phyloP scores from a whole-genome alignment of 1,284 basidiomycete species.

The Moesziomyces antarcticus region DNA sequence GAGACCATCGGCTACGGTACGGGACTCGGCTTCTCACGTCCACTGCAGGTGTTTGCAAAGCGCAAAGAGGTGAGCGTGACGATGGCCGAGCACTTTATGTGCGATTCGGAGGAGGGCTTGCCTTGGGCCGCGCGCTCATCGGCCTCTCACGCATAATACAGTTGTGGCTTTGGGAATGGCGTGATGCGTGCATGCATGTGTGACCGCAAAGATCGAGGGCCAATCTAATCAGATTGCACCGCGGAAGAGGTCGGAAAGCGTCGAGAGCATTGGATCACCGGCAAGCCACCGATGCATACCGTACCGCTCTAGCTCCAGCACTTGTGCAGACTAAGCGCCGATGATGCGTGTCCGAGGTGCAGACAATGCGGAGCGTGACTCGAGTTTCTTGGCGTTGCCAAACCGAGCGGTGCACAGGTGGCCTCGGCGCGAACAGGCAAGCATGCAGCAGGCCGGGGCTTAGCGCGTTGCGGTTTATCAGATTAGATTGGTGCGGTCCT shows the following conservation, averaged over 20 bases:
- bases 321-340: background rate
- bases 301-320: too few species aligned
- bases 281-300: too few species aligned
- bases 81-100: background rate
- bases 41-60: conserved; percentile 30
- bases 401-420: too few species aligned
- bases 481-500: too few species aligned
- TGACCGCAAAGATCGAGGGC: background rate
- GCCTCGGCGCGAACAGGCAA: background rate
- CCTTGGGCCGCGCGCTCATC: conserved; percentile 18
- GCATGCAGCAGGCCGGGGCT: too few species aligned
- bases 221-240: background rate
- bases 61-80: too few species aligned
- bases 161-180: background rate
- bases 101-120: background rate
- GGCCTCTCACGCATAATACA: background rate
- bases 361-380: background rate
- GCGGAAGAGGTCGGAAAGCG: background rate
- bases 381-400: background rate
- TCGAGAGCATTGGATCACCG: too few species aligned
- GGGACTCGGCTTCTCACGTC: conserved; percentile 23
- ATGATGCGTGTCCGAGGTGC: background rate
- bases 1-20: conserved; percentile 11
- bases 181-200: too few species aligned
- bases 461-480: too few species aligned